Base-by-base conservation (phyloP, 306 rosid genomes). In the Dalbergia cultrata region DNA sequence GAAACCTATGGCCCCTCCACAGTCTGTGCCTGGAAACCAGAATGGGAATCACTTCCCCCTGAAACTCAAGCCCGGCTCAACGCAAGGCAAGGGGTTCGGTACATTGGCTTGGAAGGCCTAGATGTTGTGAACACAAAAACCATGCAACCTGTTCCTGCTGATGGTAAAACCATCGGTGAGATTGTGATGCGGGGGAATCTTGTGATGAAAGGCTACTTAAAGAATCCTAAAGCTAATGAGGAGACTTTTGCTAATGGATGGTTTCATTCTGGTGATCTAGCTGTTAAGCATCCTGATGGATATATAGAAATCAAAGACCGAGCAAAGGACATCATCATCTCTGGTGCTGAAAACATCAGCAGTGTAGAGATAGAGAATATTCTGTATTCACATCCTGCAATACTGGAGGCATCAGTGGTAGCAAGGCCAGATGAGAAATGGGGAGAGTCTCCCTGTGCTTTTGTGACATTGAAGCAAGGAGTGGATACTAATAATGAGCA, bases 321-420 rank as follows among this genome's bases (percentile, higher is more conserved):
- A 73, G 91, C 98, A 54, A 95, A 95, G 86, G 98, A 95, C 77
- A 92, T 95, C 43, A 95, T 95, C 63, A 95, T 95, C 31, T 95
- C 98, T 5, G 98, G 98, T 22, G 98, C 90, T 9, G 98, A 95
- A 76, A 95, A 95, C 64, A 95, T 95, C 18, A 95, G 99, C 64
- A 95, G 99, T 58, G 91, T 95, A 45, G 98, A 95, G 83, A 72
- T 95, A 39, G 99, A 93, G 86, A 93, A 95, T 73, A 50, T 68
- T 26, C 61, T 95, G 0, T 95, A 93, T 82, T 76, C 80, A 6
- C 98, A 93, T 76, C 97, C 97, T 1, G 85, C 86, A 0, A 83
- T 95, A 35, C 75, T 93, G 13, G 97, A 93, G 84, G 91, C 81
- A 62, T 89, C 99, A 0, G 98, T 93, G 81, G 98, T 93, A 47